Base-by-base conservation (phyloP, 768 basidiomycete genomes). In the Rhizopogon roseolus region DNA sequence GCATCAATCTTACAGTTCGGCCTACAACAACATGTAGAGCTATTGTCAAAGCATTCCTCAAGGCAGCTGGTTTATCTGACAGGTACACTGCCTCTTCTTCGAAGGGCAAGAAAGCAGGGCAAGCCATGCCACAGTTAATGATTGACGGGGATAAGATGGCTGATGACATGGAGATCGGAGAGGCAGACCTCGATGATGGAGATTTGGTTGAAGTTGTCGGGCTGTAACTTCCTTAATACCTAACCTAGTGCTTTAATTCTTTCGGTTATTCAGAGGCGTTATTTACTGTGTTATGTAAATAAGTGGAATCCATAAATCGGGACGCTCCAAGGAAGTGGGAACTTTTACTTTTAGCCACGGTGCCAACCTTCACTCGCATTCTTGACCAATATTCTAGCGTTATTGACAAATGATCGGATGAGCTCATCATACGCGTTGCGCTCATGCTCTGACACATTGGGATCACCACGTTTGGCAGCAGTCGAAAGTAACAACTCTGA, bases 401-500 rank as follows among this genome's bases (percentile, higher is more conserved):
- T 95, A 64, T 98, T 97, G 48, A 99, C 85, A 59, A 97, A 90
- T 13, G 90, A 91, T 44, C 90, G 84, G 41, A 99, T 84, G 54
- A 97, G 81, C 65, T 97, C 91, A 66, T 98, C 92, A 65, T 94
- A 98, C 6, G 85, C 84, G 57, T 74, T 79, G 25, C 82, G 80
- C 62, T 89, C 92, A 61, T 72, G 72, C 66, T 88, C 86, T 28
- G 79, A 69, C 55, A 69, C 76, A 56, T 72, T 78, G 45, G 76
- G 76, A 54, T 90, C 85, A 10, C 77, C 78, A 16, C 90, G 81
- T 65, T 84, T 85, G 41, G 76, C 72, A 0, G 89, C 93, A 11
- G 87, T 81, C 6, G 83, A 76, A 16, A 95, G 69, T 14, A 99
- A 70, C 40, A 88, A 73, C 4, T 80, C 77, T 16, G 93, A 76